A percentile compares a stretch with the other conserved stretches of the same genome.
Conservation (phyloP, 202 grass and related monocot species). For the Musa balbisiana region DNA sequence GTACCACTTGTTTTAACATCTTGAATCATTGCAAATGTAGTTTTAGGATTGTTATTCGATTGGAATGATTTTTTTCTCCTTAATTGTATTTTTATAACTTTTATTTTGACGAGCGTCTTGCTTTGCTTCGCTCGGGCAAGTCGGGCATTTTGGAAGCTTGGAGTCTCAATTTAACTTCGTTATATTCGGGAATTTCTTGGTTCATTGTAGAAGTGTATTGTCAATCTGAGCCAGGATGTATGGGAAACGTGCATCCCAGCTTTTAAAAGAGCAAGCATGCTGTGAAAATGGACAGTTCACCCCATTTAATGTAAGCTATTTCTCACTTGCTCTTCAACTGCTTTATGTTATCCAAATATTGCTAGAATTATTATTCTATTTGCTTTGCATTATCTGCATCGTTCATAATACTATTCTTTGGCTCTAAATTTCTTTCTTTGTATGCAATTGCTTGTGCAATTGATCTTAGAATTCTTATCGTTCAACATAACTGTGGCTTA, state of each 20-base stretch:
- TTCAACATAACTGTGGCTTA: neutral
- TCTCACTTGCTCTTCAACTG: neutral
- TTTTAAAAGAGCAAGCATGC: slow-evolving; percentile 63
- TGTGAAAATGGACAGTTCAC: slow-evolving; percentile 70
- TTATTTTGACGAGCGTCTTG: too few species aligned
- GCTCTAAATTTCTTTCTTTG: neutral
- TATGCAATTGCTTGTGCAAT: neutral
- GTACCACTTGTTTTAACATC: too few species aligned
- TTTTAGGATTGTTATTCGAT: too few species aligned
- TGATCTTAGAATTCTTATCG: neutral
- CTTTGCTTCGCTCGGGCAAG: too few species aligned
- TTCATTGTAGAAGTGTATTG: neutral
- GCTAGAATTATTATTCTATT: neutral
- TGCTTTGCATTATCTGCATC: neutral
- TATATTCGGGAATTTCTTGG: too few species aligned
- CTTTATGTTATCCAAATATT: neutral
- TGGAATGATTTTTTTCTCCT: neutral
- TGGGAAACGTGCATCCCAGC: slow-evolving; percentile 62
- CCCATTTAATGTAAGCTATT: slow-evolving; percentile 45
- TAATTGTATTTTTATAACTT: too few species aligned
- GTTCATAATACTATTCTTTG: neutral
- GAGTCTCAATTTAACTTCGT: too few species aligned
- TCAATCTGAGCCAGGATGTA: slow-evolving; percentile 45
- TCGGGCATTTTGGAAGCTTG: too few species aligned
- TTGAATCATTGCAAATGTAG: too few species aligned